These are phyloP conservation scores for Trichophyton mentagrophytes DNA, from an alignment of 2,329 filamentous ascomycete genomes.

Conservation along the genomic window DNA sequence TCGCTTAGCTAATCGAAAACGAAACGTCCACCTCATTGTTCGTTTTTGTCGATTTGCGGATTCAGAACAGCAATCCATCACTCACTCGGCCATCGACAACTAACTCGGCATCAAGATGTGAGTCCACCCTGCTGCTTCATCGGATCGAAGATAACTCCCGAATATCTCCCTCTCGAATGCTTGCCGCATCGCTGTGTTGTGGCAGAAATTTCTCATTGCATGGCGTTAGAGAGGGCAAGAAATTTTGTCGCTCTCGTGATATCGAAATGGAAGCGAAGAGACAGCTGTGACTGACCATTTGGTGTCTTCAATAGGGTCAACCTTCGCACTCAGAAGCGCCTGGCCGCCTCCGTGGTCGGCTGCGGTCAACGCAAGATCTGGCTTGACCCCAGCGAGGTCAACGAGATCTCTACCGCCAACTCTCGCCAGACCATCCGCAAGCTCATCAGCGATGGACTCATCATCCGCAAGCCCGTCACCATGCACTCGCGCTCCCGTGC, in stretches of 20 bases:
- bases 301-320: slow-evolving; percentile 64
- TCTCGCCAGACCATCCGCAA: slow-evolving; percentile 99
- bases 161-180: background rate
- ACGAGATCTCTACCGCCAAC: slow-evolving; percentile 99
- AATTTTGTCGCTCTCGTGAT: background rate
- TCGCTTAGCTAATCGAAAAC: slow-evolving; percentile 15
- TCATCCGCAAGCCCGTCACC: slow-evolving; percentile 99
- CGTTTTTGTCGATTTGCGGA: slow-evolving; percentile 8
- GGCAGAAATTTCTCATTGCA: background rate
- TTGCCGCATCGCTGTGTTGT: background rate
- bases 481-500: slow-evolving; percentile 98
- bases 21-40: slow-evolving; percentile 4
- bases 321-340: slow-evolving; percentile 99
- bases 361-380: slow-evolving; percentile 99
- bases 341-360: slow-evolving; percentile 95
- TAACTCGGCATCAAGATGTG: slow-evolving; percentile 16
- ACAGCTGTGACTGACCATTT: background rate
- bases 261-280: background rate
- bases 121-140: slow-evolving; percentile 7
- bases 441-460: slow-evolving; percentile 98
- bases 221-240: background rate
- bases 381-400: slow-evolving; percentile 99
- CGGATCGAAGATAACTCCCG: background rate
- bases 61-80: slow-evolving; percentile 14
- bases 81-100: slow-evolving; percentile 13